These are phyloP conservation scores for Xylaria sp. DNA, from an alignment of 2,329 filamentous ascomycete genomes.

Conservation along the genomic window DNA sequence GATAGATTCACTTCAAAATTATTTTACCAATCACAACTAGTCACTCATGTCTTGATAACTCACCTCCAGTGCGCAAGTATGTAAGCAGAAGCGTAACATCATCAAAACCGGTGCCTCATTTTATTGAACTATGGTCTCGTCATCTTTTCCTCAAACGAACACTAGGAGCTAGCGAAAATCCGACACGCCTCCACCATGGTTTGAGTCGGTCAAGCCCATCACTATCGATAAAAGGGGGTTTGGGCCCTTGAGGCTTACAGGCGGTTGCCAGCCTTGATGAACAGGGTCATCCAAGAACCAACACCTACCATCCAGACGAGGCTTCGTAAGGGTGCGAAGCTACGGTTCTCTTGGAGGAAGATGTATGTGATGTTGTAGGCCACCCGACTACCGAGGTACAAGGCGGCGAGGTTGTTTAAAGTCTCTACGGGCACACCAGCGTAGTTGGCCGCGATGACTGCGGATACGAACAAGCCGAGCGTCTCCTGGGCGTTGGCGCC, in stretches of 20 bases:
- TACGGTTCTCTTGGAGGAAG: constrained; percentile 54
- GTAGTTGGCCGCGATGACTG: constrained; percentile 59
- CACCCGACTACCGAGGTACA: constrained; percentile 54
- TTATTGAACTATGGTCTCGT: constrained; percentile 5
- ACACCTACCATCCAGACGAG: constrained; percentile 53
- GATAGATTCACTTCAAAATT: background rate
- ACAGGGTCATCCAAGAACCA: constrained; percentile 51
- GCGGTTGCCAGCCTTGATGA: constrained; percentile 54
- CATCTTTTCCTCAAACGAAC: background rate
- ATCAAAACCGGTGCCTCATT: background rate
- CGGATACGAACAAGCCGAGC: constrained; percentile 40
- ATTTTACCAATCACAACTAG: background rate
- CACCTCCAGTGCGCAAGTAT: background rate
- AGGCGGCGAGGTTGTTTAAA: constrained; percentile 54
- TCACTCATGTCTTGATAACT: background rate
- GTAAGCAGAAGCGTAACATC: background rate
- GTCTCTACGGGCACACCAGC: constrained; percentile 52
- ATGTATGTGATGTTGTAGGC: constrained; percentile 58
- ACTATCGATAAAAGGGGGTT: background rate
- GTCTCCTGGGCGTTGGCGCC: constrained; percentile 41
- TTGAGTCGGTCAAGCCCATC: background rate
- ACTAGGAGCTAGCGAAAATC: background rate
- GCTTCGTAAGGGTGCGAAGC: constrained; percentile 52
- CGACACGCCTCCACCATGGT: background rate
- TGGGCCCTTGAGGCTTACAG: constrained; percentile 19